phyloP scores from a whole-genome alignment of 2,329 filamentous ascomycete genomes.

The Xylaria sp. region DNA sequence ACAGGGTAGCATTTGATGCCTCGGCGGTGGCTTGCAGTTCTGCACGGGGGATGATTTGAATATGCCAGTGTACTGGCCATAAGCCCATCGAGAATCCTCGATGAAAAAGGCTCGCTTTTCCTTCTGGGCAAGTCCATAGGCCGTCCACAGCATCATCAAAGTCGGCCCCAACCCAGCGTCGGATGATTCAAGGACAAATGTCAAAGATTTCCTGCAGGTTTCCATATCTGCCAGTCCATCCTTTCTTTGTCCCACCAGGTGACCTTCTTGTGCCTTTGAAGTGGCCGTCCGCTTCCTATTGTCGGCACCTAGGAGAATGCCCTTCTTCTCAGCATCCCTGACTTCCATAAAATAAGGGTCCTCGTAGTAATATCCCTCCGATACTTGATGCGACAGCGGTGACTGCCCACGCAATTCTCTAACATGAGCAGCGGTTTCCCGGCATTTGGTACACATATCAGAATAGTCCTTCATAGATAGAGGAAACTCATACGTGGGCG shows the following conservation, averaged over 20 bases:
- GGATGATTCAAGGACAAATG: constrained; percentile 78
- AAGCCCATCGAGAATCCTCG: constrained; percentile 85
- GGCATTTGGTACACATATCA: constrained; percentile 75
- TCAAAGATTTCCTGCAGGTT: constrained; percentile 77
- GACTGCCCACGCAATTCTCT: constrained; percentile 60
- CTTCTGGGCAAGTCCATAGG: constrained; percentile 80
- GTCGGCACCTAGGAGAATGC: constrained; percentile 65
- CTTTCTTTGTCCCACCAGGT: constrained; percentile 61
- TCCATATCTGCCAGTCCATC: constrained; percentile 59
- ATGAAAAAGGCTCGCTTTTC: constrained; percentile 84
- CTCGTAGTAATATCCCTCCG: constrained; percentile 66
- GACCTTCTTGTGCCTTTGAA: constrained; percentile 46
- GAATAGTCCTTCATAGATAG: constrained; percentile 73
- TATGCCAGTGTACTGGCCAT: constrained; percentile 78
- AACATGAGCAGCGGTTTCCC: constrained; percentile 70
- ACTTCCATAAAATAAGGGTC: constrained; percentile 82
- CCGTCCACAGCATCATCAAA: constrained; percentile 83
- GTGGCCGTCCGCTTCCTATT: constrained; percentile 54
- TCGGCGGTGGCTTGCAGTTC: constrained; percentile 76
- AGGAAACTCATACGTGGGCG: constrained; percentile 73
- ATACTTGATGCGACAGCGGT: constrained; percentile 57
- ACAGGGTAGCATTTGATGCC: constrained; percentile 81
- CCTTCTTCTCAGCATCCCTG: constrained; percentile 73
- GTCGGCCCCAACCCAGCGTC: constrained; percentile 82
- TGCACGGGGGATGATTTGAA: constrained; percentile 75